Evolutionary conservation across 2,329 filamentous ascomycete species (phyloP), one percentile per base, ranked within the genome.

Genomic region (Hymenoscyphus repandus): DNA sequence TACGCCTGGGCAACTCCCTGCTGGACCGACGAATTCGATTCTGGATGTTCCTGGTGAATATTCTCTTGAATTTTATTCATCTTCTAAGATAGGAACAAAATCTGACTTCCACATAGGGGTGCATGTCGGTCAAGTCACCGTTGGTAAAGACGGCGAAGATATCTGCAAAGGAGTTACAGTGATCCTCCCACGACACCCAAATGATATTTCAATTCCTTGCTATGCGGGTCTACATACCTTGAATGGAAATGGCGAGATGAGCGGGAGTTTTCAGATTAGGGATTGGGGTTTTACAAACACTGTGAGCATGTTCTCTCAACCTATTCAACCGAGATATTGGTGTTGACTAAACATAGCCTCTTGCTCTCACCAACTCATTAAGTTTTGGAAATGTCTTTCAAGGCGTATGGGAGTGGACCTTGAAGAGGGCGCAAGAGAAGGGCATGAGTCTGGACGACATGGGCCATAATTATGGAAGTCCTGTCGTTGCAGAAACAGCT

Each of bases 401-500:
- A 17, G 42, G 49, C 6, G 55, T 64, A n/a, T 64, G 61, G 61
- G 50, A 61, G 37, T 63, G 58, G 58, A 55, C 52, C 3, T 49
- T 65, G 11, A 30, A 59, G 9, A 49, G 53, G 9, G 56, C 57
- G 2, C 34, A 46, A 11, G 52, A 56, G 13, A 60, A 60, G 13
- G 55, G 51, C 6, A 47, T 49, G 3, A 52, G 46, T 17, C 22
- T 57, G 3, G 39, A 55, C 13, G 54, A 57, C 12, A 38, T 65
- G n/a, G 55, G 51, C 32, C 60, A 71, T 30, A 60, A 62, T 34
- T 66, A 64, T 34, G 62, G 62, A 1, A 66, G 62, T 5, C 82
- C 82, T 0, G 71, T 83, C 3, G 76, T 86, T 0, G 77, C 71
- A 0, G 81, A 85, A 67, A 86, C 82, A 0, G 85, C 77, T 48